Percentiles rank a stretch among this genome's conserved stretches.
Evolutionary conservation across 1,139 yeast species (phyloP).

Genomic region (Geotrichum europaeum): DNA sequence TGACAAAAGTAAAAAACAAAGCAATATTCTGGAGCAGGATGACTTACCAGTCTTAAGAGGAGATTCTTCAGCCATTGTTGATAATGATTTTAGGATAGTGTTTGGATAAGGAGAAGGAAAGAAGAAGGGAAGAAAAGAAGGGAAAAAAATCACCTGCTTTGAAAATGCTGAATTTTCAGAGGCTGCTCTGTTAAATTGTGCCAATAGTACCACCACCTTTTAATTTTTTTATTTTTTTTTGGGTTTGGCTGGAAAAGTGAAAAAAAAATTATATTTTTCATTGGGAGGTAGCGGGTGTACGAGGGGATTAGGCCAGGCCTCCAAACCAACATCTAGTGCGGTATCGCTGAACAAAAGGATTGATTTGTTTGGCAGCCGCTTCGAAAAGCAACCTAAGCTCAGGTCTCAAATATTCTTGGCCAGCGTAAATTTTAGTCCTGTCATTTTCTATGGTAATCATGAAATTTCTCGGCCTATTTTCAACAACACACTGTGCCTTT

Average conservation of each 20-base stretch:
- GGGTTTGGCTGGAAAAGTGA: background rate
- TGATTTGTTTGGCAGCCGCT: background rate
- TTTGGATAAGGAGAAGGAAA: background rate
- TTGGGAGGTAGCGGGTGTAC: background rate
- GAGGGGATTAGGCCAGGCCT: no score
- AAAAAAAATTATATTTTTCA: background rate
- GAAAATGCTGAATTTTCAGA: background rate
- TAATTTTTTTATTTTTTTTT: background rate
- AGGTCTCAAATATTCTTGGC: background rate
- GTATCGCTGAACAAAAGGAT: background rate
- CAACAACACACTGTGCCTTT: background rate
- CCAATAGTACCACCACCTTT: background rate
- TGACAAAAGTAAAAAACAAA: background rate
- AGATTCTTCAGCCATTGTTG: conserved; percentile 35
- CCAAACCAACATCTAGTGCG: background rate
- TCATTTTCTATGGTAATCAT: no score
- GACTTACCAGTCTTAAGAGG: conserved; percentile 74
- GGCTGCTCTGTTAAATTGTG: background rate
- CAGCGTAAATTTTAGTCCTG: background rate
- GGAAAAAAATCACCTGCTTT: conserved; percentile 11
- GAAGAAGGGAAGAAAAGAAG: background rate
- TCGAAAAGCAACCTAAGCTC: no score
- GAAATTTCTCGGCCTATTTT: no score
- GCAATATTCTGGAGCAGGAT: conserved; percentile 30
- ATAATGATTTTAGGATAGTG: conserved; percentile 15